phyloP scores from a whole-genome alignment of 2,329 filamentous ascomycete genomes.

The Cryphonectria japonica region DNA sequence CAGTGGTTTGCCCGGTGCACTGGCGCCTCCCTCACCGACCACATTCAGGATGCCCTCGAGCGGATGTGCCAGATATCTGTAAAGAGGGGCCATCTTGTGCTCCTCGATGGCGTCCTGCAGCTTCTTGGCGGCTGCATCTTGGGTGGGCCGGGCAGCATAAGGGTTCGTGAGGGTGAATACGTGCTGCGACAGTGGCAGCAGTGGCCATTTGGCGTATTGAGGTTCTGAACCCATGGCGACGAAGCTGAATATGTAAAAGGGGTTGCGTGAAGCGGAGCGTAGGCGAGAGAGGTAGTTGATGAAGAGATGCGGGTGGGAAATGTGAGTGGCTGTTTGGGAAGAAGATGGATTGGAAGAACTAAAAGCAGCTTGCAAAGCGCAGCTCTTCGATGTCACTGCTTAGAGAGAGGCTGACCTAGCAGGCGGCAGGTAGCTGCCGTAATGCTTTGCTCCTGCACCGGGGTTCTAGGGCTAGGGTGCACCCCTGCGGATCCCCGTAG shows the following conservation, averaged over 20 bases:
- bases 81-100: conserved; percentile 86
- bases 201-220: conserved; percentile 83
- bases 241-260: neutral
- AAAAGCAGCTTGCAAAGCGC: neutral
- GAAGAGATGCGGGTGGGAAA: neutral
- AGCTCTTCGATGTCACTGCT: conserved; percentile 26
- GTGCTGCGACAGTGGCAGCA: conserved; percentile 80
- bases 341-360: conserved; percentile 9
- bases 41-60: conserved; percentile 81
- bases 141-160: conserved; percentile 66
- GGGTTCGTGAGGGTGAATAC: conserved; percentile 87
- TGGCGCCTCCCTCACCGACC: conserved; percentile 65
- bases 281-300: neutral
- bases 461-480: neutral
- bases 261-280: neutral
- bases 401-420: conserved; percentile 4
- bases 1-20: conserved; percentile 58
- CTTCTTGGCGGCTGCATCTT: conserved; percentile 72
- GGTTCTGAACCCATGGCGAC: conserved; percentile 75
- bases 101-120: conserved; percentile 82
- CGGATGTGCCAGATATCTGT: conserved; percentile 82
- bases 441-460: conserved; percentile 21
- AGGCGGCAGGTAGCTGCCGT: conserved; percentile 28
- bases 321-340: conserved; percentile 13
- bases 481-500: neutral